Base-by-base conservation (phyloP, 1,139 yeast species). In the Yamadazyma songkhlaensis region DNA sequence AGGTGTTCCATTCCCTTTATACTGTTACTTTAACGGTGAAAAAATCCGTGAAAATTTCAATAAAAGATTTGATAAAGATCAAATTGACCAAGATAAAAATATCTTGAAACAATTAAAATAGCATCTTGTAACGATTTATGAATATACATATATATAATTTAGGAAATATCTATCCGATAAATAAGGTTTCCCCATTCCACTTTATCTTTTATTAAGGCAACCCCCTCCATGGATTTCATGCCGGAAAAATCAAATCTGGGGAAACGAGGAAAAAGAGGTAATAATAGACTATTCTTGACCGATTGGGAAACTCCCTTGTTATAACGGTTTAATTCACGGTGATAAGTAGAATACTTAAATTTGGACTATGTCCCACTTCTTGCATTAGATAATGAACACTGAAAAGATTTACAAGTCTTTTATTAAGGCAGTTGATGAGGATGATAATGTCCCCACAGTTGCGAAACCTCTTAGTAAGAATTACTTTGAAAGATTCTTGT, bases 401-500 rank as follows among this genome's bases (percentile, higher is more conserved):
- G 23, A 29, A 5, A 38, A 40, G 27, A 29, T 40, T 8, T 46
- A 35, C 36, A 44, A 41, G 31, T 54, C 59, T 8, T 50, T 52
- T 29, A 54, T 54, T 38, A 54, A 54, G 35, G 57, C 53, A 31
- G 49, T 43, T 49, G 57, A 49, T 14, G 59, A 54, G 32, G 42
- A 39, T 25, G 45, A 47, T 33, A 34, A 25, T 4, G 47, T 53
- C 32, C 67, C 68, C 5, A 50, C 60, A 20, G 38, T 44, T 30
- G 55, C 62, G 25, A 53, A 53, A 37, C 39, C 45, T n/a, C 47
- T 56, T 29, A 41, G 53, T 9, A 24, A 44, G 31, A 58, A 59
- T 45, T 60, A 64, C 34, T 50, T 70, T 37, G 74, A 73, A 30
- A 56, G 78, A 40, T 79, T 81, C 51, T 73, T 80, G 1, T 65